These are phyloP conservation scores for Ilex asprella DNA, from an alignment of 257 asterid genomes.

Conservation along the genomic window DNA sequence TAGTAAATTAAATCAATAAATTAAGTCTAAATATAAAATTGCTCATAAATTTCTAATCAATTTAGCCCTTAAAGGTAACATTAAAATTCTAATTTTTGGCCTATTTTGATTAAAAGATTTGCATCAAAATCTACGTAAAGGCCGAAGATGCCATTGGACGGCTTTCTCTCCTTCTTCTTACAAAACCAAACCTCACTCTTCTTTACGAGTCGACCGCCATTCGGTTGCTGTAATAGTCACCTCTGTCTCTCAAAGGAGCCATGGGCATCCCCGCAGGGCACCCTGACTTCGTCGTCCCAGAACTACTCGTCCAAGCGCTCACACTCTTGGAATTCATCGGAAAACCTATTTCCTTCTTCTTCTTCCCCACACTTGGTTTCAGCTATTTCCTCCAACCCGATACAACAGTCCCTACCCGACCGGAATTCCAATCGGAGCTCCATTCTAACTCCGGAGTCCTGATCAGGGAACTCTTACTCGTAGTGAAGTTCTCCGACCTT, in stretches of 20 bases:
- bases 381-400: conserved; percentile 45
- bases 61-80: too few species aligned
- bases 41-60: too few species aligned
- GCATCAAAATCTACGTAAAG: too few species aligned
- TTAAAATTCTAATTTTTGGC: too few species aligned
- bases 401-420: conserved; percentile 15
- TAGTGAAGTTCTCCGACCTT: conserved; percentile 62
- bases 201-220: not conserved
- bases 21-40: too few species aligned
- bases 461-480: conserved; percentile 79
- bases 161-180: too few species aligned
- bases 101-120: too few species aligned
- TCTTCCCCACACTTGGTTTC: conserved; percentile 42
- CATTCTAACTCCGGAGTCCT: conserved; percentile 55
- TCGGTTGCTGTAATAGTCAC: not conserved
- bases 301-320: conserved; percentile 44
- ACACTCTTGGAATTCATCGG: conserved; percentile 51
- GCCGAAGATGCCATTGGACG: too few species aligned
- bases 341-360: conserved; percentile 23
- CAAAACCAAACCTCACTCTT: not conserved
- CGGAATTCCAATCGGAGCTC: conserved; percentile 29
- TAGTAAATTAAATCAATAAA: too few species aligned
- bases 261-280: conserved; percentile 95
- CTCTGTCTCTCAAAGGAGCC: not conserved
- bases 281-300: conserved; percentile 67